Evolutionary conservation across 495 filamentous ascomycete species (phyloP).

Genomic region (Xylaria cubensis): DNA sequence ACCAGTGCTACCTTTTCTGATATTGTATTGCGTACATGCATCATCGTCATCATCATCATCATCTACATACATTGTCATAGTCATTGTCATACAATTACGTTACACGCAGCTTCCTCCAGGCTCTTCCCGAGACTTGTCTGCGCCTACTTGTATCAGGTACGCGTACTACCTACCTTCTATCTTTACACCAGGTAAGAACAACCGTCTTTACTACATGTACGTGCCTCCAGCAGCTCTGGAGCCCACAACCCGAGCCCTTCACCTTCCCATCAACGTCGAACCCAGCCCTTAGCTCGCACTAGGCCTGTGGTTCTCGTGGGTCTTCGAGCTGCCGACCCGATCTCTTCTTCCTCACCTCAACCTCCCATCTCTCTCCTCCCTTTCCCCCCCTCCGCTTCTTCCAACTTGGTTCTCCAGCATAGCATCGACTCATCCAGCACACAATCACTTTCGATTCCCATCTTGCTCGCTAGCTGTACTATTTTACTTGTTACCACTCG

Average conservation of each 20-base stretch:
- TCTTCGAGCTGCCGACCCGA: neutral
- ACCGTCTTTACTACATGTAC: neutral
- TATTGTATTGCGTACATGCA: conserved; percentile 14
- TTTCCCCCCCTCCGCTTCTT: conserved; percentile 41
- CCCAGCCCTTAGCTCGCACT: neutral
- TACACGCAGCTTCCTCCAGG: conserved; percentile 18
- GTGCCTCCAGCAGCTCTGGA: neutral
- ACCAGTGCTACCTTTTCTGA: neutral
- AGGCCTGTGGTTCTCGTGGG: conserved; percentile 12
- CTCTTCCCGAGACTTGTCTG: conserved; percentile 2
- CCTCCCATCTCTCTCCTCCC: conserved; percentile 17
- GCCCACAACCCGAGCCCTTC: neutral
- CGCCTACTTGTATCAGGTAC: conserved; percentile 18
- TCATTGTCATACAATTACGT: conserved; percentile 1
- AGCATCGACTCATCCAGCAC: conserved; percentile 56
- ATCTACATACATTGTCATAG: conserved; percentile 6
- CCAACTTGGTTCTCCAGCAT: conserved; percentile 54
- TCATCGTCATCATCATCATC: neutral
- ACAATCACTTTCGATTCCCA: conserved; percentile 55
- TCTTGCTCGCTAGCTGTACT: conserved; percentile 63
- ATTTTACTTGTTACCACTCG: conserved; percentile 60
- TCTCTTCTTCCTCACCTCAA: conserved; percentile 15
- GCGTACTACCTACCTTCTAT: conserved; percentile 18
- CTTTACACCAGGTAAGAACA: conserved; percentile 4
- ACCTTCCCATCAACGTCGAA: conserved; percentile 1